A percentile compares a stretch with the other conserved stretches of the same genome.
Conservation (phyloP, 805 yeast genomes). For the Tetrapisispora pingtungensis region DNA sequence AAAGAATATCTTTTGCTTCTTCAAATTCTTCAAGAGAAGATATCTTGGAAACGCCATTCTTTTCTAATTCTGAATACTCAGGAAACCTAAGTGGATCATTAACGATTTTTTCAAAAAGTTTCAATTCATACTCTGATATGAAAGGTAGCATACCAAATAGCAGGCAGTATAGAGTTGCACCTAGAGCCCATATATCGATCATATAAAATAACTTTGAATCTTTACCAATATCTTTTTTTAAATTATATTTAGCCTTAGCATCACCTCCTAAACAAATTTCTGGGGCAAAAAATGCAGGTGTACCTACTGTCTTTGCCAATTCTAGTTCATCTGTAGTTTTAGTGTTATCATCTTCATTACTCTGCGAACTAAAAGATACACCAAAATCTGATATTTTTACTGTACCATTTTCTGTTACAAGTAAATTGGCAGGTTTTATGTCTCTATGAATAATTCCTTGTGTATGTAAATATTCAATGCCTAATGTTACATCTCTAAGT, state of each 20-base stretch:
- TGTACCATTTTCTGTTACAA: constrained; percentile 55
- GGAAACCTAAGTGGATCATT: constrained; percentile 55
- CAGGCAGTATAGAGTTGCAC: constrained; percentile 82
- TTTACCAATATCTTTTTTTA: constrained; percentile 18
- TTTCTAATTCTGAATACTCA: constrained; percentile 18
- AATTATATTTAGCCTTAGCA: constrained; percentile 14
- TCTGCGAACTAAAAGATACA: constrained; percentile 51
- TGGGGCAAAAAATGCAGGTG: constrained; percentile 95
- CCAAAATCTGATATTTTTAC: constrained; percentile 97
- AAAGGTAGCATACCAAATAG: constrained; percentile 86
- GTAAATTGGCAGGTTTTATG: constrained; percentile 86
- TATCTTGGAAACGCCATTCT: constrained; percentile 25
- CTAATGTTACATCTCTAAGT: constrained; percentile 74
- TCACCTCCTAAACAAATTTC: constrained; percentile 63
- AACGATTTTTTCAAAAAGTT: constrained; percentile 69
- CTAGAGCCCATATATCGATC: constrained; percentile 96
- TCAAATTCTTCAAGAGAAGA: constrained; percentile 36
- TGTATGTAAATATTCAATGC: constrained; percentile 80
- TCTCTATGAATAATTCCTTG: constrained; percentile 93
- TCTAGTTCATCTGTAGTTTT: constrained; percentile 51
- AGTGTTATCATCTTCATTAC: constrained; percentile 7
- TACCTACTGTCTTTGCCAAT: constrained; percentile 91
- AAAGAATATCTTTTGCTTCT: constrained; percentile 46
- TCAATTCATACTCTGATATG: constrained; percentile 62
- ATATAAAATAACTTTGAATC: constrained; percentile 58